phyloP scores from a whole-genome alignment of 768 basidiomycete genomes.

The Tulasnella sp. region DNA sequence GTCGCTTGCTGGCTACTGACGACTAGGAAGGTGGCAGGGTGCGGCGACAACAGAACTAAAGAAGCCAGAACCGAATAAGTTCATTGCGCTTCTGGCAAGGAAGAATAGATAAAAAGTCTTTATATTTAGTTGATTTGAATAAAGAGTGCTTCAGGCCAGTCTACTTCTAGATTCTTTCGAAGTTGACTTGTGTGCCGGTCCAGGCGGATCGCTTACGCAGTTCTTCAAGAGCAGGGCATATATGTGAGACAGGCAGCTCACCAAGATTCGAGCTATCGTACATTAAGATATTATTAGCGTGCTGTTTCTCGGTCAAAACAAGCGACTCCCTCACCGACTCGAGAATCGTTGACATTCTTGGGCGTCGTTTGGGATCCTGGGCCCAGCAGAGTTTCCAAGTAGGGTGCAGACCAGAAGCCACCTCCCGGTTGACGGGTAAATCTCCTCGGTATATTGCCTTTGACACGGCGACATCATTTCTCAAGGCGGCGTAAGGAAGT shows the following conservation, averaged over 20 bases:
- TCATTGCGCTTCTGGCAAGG: too few species aligned
- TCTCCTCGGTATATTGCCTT: background rate
- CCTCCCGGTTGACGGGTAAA: background rate
- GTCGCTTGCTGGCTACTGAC: too few species aligned
- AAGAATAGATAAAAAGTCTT: too few species aligned
- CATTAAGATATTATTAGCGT: background rate
- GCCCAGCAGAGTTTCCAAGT: constrained; percentile 11
- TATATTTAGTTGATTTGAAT: too few species aligned
- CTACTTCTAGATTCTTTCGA: too few species aligned
- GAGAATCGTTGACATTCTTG: background rate
- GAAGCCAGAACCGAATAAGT: too few species aligned
- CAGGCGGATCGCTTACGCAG: too few species aligned
- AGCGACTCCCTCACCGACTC: background rate
- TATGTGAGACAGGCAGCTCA: background rate
- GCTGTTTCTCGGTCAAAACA: background rate
- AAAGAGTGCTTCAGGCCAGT: too few species aligned
- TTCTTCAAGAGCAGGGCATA: too few species aligned
- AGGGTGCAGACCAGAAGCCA: background rate
- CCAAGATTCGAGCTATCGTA: background rate
- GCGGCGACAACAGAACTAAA: too few species aligned
- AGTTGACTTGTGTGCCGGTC: too few species aligned
- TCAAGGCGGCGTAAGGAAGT: background rate
- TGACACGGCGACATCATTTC: background rate
- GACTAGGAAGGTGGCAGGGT: too few species aligned
- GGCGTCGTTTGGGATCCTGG: background rate